Evolutionary conservation across 2,329 filamentous ascomycete species (phyloP).

Genomic region (Colletotrichum sansevieriae): DNA sequence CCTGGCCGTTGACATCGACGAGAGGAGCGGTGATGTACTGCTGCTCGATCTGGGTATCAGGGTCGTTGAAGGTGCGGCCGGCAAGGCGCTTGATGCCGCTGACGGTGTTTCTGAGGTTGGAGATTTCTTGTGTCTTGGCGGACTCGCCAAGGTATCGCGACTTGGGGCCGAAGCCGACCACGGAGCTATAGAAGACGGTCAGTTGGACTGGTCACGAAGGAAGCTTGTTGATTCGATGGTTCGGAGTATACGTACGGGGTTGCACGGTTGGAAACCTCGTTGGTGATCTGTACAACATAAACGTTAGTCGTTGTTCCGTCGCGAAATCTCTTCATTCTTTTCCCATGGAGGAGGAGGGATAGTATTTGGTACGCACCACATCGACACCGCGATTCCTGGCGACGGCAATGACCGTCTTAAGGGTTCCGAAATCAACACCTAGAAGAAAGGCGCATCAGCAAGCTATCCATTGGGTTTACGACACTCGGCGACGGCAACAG

Average conservation of each 20-base stretch:
- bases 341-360: constrained; percentile 27
- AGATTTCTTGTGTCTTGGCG: constrained; percentile 98
- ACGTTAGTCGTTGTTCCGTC: constrained; percentile 37
- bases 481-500: neutral
- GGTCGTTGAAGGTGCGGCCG: constrained; percentile 87
- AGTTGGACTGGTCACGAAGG: constrained; percentile 39
- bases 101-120: constrained; percentile 99
- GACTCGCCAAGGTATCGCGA: constrained; percentile 93
- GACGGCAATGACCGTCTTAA: constrained; percentile 97
- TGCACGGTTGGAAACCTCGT: constrained; percentile 98
- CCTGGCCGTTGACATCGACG: constrained; percentile 92
- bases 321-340: constrained; percentile 11
- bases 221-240: constrained; percentile 29
- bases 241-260: constrained; percentile 83
- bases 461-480: constrained; percentile 1
- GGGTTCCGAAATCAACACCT: constrained; percentile 95
- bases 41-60: constrained; percentile 94
- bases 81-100: constrained; percentile 91
- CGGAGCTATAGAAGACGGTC: constrained; percentile 69
- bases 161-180: constrained; percentile 96
- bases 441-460: constrained; percentile 40
- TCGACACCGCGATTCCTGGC: constrained; percentile 99
- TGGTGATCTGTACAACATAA: constrained; percentile 80
- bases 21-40: constrained; percentile 88
- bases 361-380: constrained; percentile 78